phyloP scores from a whole-genome alignment of 2,329 filamentous ascomycete species.

The Fusarium poae region DNA sequence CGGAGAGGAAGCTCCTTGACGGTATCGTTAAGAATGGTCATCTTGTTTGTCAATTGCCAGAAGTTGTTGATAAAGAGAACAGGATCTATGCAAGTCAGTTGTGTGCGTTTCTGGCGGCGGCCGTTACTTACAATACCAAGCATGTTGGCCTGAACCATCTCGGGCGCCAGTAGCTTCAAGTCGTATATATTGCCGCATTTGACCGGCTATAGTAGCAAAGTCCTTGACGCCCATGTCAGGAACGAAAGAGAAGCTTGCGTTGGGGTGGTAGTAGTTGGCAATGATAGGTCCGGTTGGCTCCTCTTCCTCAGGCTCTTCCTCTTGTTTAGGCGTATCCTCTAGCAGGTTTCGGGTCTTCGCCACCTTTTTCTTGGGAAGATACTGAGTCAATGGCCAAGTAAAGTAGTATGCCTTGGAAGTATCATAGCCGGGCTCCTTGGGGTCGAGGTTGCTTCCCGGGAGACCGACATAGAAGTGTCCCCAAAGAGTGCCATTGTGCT shows the following conservation, averaged over 20 bases:
- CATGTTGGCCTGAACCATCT: slow-evolving; percentile 86
- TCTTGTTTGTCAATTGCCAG: slow-evolving; percentile 93
- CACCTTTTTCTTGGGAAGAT: slow-evolving; percentile 90
- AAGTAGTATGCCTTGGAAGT: slow-evolving; percentile 84
- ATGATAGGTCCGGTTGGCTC: slow-evolving; percentile 76
- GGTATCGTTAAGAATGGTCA: slow-evolving; percentile 92
- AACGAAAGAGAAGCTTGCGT: slow-evolving; percentile 89
- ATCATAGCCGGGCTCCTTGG: slow-evolving; percentile 78
- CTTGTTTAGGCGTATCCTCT: slow-evolving; percentile 59
- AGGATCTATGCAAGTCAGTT: slow-evolving; percentile 64
- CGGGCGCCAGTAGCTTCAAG: slow-evolving; percentile 85
- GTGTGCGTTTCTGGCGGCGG: neutral
- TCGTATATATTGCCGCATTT: slow-evolving; percentile 80
- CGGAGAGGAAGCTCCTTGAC: slow-evolving; percentile 85
- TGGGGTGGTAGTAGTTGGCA: slow-evolving; percentile 92
- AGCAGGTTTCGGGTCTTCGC: slow-evolving; percentile 90
- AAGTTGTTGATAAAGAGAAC: slow-evolving; percentile 95
- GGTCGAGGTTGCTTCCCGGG: slow-evolving; percentile 81
- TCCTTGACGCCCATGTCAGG: slow-evolving; percentile 80
- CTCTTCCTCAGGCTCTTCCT: slow-evolving; percentile 62
- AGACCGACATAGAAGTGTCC: slow-evolving; percentile 93
- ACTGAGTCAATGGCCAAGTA: slow-evolving; percentile 86
- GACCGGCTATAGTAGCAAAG: slow-evolving; percentile 76
- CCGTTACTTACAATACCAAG: slow-evolving; percentile 78
- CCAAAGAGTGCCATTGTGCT: slow-evolving; percentile 94